Percentiles rank a stretch among this genome's conserved stretches.
phyloP scores from a whole-genome alignment of 371 early-diverging fungal genomes.

The Capillidium heterosporum region DNA sequence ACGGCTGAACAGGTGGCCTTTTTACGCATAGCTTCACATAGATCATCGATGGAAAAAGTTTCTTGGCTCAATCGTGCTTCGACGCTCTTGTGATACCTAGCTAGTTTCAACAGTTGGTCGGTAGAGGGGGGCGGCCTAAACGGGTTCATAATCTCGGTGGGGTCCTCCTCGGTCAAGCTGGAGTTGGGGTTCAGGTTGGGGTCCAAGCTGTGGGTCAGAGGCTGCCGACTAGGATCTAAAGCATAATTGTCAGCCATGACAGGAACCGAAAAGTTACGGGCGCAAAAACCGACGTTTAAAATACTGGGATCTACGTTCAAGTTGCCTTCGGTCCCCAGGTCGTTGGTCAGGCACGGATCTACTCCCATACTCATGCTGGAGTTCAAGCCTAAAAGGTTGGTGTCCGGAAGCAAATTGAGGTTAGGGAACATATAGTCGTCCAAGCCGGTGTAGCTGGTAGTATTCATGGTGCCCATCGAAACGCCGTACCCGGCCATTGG shows the following conservation, averaged over 20 bases:
- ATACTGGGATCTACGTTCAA: background rate
- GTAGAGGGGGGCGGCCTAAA: background rate
- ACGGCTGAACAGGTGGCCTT: conserved; percentile 1
- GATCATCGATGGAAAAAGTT: background rate
- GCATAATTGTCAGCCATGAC: background rate
- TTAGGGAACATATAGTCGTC: no score
- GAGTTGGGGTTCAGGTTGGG: background rate
- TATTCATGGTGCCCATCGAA: no score
- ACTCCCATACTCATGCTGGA: no score
- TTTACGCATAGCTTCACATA: background rate
- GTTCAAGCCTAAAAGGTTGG: no score
- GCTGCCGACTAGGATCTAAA: background rate
- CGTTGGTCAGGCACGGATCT: no score
- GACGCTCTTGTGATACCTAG: background rate
- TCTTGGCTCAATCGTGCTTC: background rate
- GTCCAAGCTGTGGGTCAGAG: background rate
- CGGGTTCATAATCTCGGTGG: background rate
- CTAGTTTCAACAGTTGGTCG: background rate
- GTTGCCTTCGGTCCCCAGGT: background rate
- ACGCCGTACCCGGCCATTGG: no score
- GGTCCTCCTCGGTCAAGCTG: background rate
- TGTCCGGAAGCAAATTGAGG: no score
- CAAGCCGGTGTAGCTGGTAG: no score
- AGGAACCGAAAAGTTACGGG: background rate
- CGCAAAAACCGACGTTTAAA: background rate